These are phyloP conservation scores for Conoideocrella luteorostrata DNA, from an alignment of 2,329 filamentous ascomycete species.

Conservation along the genomic window DNA sequence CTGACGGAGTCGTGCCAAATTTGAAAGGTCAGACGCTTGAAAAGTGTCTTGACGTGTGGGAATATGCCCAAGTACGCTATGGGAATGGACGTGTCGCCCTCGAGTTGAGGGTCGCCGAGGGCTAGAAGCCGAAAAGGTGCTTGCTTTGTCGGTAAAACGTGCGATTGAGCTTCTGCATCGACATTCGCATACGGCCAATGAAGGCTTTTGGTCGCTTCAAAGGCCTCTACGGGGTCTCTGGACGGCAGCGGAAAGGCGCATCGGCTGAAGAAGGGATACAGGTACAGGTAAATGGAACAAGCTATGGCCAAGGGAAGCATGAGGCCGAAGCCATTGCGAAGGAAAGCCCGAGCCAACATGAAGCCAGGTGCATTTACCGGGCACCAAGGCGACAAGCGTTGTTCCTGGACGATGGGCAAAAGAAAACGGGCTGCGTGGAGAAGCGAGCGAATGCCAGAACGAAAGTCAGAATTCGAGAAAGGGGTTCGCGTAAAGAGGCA, in stretches of 20 bases:
- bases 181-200: constrained; percentile 36
- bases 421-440: not conserved
- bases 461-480: no score
- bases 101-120: constrained; percentile 86
- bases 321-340: constrained; percentile 51
- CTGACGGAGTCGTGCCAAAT: constrained; percentile 39
- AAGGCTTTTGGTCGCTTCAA: constrained; percentile 30
- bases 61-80: constrained; percentile 46
- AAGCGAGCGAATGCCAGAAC: no score
- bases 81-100: constrained; percentile 82
- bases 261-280: constrained; percentile 73
- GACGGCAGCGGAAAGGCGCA: constrained; percentile 69
- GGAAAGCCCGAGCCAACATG: constrained; percentile 47
- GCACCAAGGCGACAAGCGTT: not conserved
- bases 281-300: constrained; percentile 73
- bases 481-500: no score
- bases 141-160: constrained; percentile 19
- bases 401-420: not conserved
- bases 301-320: constrained; percentile 57
- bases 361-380: constrained; percentile 32
- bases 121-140: constrained; percentile 84
- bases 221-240: constrained; percentile 25
- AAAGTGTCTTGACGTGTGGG: constrained; percentile 44
- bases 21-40: constrained; percentile 41
- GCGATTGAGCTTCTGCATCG: constrained; percentile 14